These are phyloP conservation scores for Filobasidium uniguttulatum DNA, from an alignment of 1,284 basidiomycete species.

Conservation along the genomic window DNA sequence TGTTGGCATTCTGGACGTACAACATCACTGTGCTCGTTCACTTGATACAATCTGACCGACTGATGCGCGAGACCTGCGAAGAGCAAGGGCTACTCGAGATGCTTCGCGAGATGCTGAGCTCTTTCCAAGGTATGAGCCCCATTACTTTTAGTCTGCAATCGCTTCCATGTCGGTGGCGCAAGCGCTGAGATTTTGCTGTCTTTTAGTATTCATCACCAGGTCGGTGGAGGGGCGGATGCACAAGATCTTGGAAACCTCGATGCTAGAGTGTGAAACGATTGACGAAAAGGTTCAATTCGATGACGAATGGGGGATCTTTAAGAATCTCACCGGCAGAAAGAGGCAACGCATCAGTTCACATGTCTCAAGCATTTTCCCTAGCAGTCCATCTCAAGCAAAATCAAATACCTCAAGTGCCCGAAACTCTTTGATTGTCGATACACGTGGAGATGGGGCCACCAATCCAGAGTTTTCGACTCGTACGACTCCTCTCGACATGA, in stretches of 20 bases:
- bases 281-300: conserved; percentile 77
- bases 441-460: not conserved
- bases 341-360: conserved; percentile 42
- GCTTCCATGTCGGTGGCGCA: not conserved
- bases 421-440: not conserved
- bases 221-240: conserved; percentile 82
- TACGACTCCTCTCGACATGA: conserved; percentile 48
- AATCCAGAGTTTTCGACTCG: not conserved
- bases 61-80: conserved; percentile 60
- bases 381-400: not conserved
- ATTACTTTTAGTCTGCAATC: not conserved
- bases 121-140: conserved; percentile 58
- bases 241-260: conserved; percentile 61
- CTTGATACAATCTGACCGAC: conserved; percentile 69
- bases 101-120: conserved; percentile 67
- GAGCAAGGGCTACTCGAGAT: conserved; percentile 50
- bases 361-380: conserved; percentile 3
- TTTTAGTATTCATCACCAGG: conserved; percentile 84
- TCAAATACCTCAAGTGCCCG: not conserved
- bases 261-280: conserved; percentile 71
- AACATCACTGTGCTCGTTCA: conserved; percentile 82
- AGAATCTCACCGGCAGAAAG: conserved; percentile 52
- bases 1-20: conserved; percentile 85
- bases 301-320: conserved; percentile 78
- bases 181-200: not conserved